Base-by-base conservation (phyloP, 2,329 filamentous ascomycete genomes). In the Aspergillus tamarii region DNA sequence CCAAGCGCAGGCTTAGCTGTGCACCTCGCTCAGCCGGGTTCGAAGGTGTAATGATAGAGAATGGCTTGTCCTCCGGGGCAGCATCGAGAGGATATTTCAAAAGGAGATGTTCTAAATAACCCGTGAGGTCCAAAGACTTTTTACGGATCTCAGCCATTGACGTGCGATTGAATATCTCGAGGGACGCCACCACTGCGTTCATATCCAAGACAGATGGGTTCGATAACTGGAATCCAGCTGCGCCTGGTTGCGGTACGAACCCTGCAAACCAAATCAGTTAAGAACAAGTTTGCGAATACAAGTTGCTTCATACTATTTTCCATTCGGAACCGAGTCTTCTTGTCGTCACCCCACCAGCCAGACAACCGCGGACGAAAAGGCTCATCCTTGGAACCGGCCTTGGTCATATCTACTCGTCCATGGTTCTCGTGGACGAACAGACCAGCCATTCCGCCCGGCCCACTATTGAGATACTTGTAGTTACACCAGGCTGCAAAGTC, bases 401-500 rank as follows among this genome's bases (percentile, higher is more conserved):
- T 74, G 34, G 71, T 73, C 53, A 69, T 68, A 46, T 81, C 73
- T 7, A 76, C 75, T 32, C 69, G 76, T 46, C 90, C 88, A 74
- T 96, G 90, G 45, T 82, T 84, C 73, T 92, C 87, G 76, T 97
- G 92, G 10, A 97, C 90, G 69, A 93, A 97, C 0, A 90, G 82
- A 0, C 90, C 93, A 1, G 87, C 92, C 67, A 96, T 96, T 19
- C 89, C 85, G 4, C 93, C 93, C 0, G 93, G 92, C 0, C 93
- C 93, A 30, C 89, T 88, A 74, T 96, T 96, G 76, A 96, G 86
- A 80, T 97, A 97, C 81, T 97, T 97, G 84, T 97, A 97, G 21
- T 90, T 94, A 78, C 93, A 97, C 93, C 93, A 97, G 60, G 87
- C 91, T 19, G 94, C 93, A 72, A 96, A 96, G 76, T 97, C 93